Evolutionary conservation across 83 land plant species (phyloP), one percentile per base, ranked within the genome.

Genomic region (Larix sibirica): DNA sequence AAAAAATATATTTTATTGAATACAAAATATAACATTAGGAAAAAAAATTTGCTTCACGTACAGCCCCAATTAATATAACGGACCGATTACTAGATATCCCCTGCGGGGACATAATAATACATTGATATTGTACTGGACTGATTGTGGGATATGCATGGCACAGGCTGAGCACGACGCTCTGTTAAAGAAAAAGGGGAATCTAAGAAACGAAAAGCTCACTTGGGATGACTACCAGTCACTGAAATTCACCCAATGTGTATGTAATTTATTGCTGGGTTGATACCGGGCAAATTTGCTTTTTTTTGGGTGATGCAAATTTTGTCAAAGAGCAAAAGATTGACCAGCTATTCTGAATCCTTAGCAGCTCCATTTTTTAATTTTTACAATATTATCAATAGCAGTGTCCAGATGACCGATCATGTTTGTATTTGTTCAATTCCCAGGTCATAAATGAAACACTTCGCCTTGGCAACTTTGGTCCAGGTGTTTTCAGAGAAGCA

Each of bases 231-330:
- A 75, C 50, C n/a, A 36, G 14, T 75, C 78, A 8, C 16, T 75
- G 78, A 75, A 75, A 6, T 75, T 75, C 58, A 75, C 78, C 18
- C 78, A 75, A 12, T 75, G 78, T 44, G 78, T 75, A 75, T 17
- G 77, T 33, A 33, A 4, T 28, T 28, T 28, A 28, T 28, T 28
- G 28, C 28, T 28, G 28, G 28, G 28, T 28, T 28, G 28, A 28
- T 28, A 28, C 28, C 28, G 28, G 28, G 28, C 28, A 28, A 28
- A 28, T 28, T 28, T 24, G 13, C 36, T 65, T 5, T 7, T 24
- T 7, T 65, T 23, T 23, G 13, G 10, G 13, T 65, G 24, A 24
- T 13, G 21, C 69, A 23, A 24, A 28, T 28, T 28, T 28, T 28
- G 28, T 0, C 28, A 28, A 28, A 28, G 28, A 28, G 28, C 28